Percentiles rank a stretch among this genome's conserved stretches.
Evolutionary conservation across 306 rosid species (phyloP).

Genomic region (Lathyrus oleraceus): DNA sequence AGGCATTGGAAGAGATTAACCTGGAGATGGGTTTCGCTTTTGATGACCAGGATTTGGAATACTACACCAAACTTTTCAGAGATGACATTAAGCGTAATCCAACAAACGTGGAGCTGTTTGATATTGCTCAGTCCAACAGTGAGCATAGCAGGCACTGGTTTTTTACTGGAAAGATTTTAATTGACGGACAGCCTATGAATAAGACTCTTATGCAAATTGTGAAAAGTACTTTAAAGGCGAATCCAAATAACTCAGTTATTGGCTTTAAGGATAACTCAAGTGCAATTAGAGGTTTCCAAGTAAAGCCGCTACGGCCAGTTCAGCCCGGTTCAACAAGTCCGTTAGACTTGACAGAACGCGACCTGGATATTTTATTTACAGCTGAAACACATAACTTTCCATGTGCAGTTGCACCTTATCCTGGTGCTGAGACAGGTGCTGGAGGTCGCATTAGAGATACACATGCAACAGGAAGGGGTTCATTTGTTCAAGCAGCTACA

Average conservation of each 20-base stretch:
- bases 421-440: slow-evolving; percentile 94
- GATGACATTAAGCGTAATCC: slow-evolving; percentile 84
- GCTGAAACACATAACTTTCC: slow-evolving; percentile 98
- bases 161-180: slow-evolving; percentile 73
- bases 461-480: slow-evolving; percentile 94
- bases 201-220: slow-evolving; percentile 90
- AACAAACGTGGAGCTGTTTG: slow-evolving; percentile 82
- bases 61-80: slow-evolving; percentile 74
- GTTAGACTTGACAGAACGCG: slow-evolving; percentile 38
- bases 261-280: slow-evolving; percentile 96
- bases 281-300: slow-evolving; percentile 80
- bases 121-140: slow-evolving; percentile 91
- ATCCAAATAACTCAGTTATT: slow-evolving; percentile 82
- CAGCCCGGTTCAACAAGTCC: slow-evolving; percentile 73
- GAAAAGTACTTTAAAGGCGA: slow-evolving; percentile 78
- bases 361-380: slow-evolving; percentile 75
- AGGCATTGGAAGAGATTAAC: slow-evolving; percentile 86
- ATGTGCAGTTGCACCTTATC: slow-evolving; percentile 96
- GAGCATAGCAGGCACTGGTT: slow-evolving; percentile 97
- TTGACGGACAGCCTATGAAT: slow-evolving; percentile 71
- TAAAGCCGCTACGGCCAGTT: slow-evolving; percentile 64
- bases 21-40: slow-evolving; percentile 83
- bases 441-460: slow-evolving; percentile 97
- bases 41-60: slow-evolving; percentile 87
- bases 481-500: slow-evolving; percentile 86